A percentile compares a stretch with the other conserved stretches of the same genome.
Conservation (phyloP, 2,329 filamentous ascomycete species). For the Incumbomyces lentus region DNA sequence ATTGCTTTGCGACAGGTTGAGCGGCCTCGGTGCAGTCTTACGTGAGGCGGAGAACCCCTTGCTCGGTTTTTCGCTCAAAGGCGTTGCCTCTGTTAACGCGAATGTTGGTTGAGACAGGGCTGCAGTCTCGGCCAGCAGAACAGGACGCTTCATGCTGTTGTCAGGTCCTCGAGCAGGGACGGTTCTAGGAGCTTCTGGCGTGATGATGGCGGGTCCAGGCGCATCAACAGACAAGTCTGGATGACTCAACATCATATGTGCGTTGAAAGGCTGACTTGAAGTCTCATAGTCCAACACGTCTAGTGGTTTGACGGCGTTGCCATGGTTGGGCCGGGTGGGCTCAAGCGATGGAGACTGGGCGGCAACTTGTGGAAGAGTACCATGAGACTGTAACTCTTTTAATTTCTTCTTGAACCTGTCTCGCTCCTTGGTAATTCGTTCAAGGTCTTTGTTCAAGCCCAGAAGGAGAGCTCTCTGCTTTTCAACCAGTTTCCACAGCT, state of each 20-base stretch:
- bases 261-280: not conserved
- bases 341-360: not conserved
- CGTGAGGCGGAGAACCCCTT: constrained; percentile 51
- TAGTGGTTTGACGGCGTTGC: not conserved
- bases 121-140: constrained; percentile 11
- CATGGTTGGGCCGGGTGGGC: not conserved
- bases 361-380: not conserved
- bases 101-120: constrained; percentile 14
- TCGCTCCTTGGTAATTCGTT: constrained; percentile 84
- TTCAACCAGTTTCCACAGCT: constrained; percentile 90
- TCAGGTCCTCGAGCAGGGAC: constrained; percentile 1
- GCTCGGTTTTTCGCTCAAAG: constrained; percentile 39
- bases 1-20: constrained; percentile 52
- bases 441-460: constrained; percentile 87
- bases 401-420: constrained; percentile 85
- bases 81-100: constrained; percentile 27
- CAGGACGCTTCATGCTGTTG: constrained; percentile 1
- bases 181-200: not conserved
- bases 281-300: not conserved
- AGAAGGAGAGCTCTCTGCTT: constrained; percentile 92
- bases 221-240: not conserved
- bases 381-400: constrained; percentile 56
- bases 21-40: constrained; percentile 74
- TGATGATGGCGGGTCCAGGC: constrained; percentile 2
- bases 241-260: not conserved